Conservation (phyloP, 768 basidiomycete genomes). For the Harrya chromipes region DNA sequence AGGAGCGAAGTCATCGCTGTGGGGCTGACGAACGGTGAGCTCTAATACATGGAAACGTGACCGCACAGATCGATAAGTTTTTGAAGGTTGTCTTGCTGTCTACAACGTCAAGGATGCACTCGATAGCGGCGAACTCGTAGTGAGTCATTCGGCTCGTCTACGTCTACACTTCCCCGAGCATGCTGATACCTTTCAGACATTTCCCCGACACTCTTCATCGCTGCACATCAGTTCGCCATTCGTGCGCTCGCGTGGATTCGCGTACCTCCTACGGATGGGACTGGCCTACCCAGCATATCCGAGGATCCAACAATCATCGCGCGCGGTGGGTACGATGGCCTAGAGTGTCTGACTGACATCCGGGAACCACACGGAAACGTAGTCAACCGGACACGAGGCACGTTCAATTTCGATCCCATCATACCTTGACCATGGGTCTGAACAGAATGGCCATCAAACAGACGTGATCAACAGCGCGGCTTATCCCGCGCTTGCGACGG, state of each 20-base stretch:
- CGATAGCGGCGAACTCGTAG: constrained; percentile 31
- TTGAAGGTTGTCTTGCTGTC: constrained; percentile 51
- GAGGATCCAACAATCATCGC: constrained; percentile 70
- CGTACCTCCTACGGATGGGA: constrained; percentile 51
- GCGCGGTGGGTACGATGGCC: constrained; percentile 80
- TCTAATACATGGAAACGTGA: neutral
- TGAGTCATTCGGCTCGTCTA: constrained; percentile 14
- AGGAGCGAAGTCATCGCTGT: constrained; percentile 80
- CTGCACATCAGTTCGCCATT: constrained; percentile 76
- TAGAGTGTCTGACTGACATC: constrained; percentile 72
- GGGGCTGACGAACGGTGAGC: constrained; percentile 78
- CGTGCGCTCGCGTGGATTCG: constrained; percentile 74
- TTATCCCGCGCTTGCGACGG: constrained; percentile 66
- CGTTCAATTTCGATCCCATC: neutral
- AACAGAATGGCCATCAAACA: constrained; percentile 24
- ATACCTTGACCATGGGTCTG: neutral
- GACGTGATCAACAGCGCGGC: constrained; percentile 69
- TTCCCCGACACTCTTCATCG: constrained; percentile 69
- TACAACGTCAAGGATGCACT: constrained; percentile 51
- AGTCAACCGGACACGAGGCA: constrained; percentile 78
- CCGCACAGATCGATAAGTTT: constrained; percentile 1
- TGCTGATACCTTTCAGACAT: constrained; percentile 27
- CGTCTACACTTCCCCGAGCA: neutral
- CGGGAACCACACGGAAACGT: constrained; percentile 64
- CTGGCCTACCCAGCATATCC: constrained; percentile 43